Evolutionary conservation across 192 early-diverging fungal genomes (phyloP).

Genomic region (Backusella tarrabulga): DNA sequence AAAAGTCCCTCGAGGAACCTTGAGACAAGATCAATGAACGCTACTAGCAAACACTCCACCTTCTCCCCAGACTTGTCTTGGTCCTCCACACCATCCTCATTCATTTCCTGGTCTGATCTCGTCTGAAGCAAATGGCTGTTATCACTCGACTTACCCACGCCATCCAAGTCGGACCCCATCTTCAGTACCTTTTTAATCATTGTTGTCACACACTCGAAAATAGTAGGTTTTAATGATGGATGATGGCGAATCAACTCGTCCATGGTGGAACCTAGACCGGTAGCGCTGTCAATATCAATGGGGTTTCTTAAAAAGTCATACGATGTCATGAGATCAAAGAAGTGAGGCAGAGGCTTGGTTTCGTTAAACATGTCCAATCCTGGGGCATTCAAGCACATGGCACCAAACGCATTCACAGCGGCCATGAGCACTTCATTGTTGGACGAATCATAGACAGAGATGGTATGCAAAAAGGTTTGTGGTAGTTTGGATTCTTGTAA

Average conservation of each 20-base stretch:
- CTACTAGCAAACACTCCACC: conserved; percentile 49
- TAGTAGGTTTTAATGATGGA: conserved; percentile 72
- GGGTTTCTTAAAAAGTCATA: conserved; percentile 75
- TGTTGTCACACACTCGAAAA: conserved; percentile 65
- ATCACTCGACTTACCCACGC: conserved; percentile 30
- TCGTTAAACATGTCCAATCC: conserved; percentile 85
- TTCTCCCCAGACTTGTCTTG: conserved; percentile 46
- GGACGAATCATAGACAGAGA: conserved; percentile 49
- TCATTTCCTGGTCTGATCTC: conserved; percentile 7
- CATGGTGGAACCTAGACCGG: conserved; percentile 79
- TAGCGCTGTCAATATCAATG: conserved; percentile 81
- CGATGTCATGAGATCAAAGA: conserved; percentile 75
- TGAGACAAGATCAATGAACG: conserved; percentile 65
- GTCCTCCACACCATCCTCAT: not conserved
- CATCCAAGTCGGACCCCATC: conserved; percentile 46
- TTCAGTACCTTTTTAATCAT: conserved; percentile 69
- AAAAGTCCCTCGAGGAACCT: conserved; percentile 86
- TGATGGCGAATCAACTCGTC: conserved; percentile 98
- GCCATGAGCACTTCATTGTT: conserved; percentile 58
- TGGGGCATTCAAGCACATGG: conserved; percentile 87
- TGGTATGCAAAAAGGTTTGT: conserved; percentile 71
- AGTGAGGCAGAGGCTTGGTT: conserved; percentile 67
- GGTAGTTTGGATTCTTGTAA: conserved; percentile 92
- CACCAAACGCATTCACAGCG: conserved; percentile 91
- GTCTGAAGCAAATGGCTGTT: conserved; percentile 44